These are phyloP conservation scores for Fusarium cyanostomum DNA, from an alignment of 2,329 filamentous ascomycete genomes.

Conservation along the genomic window DNA sequence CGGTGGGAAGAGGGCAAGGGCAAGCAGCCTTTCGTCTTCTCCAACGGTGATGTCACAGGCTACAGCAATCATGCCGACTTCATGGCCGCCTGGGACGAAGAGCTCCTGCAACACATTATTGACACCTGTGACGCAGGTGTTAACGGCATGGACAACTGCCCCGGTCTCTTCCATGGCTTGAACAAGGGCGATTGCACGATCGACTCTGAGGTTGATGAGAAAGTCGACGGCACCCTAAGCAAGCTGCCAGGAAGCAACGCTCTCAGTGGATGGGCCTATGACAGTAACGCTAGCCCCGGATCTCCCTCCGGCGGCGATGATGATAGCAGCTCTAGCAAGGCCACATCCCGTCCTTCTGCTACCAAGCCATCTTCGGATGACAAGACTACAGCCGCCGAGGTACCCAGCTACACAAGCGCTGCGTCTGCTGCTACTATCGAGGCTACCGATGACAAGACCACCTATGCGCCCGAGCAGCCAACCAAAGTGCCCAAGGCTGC, in stretches of 20 bases:
- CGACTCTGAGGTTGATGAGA: conserved; percentile 56
- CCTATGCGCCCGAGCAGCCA: conserved; percentile 2
- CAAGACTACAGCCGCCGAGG: conserved; percentile 18
- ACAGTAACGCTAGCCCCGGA: conserved; percentile 38
- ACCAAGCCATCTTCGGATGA: conserved; percentile 18
- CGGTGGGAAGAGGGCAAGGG: conserved; percentile 65
- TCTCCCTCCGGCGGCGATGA: conserved; percentile 16
- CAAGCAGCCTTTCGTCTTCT: conserved; percentile 71
- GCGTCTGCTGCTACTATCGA: conserved; percentile 6
- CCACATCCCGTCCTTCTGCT: conserved; percentile 14
- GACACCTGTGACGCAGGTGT: conserved; percentile 71
- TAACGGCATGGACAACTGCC: conserved; percentile 70
- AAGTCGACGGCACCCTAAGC: conserved; percentile 54
- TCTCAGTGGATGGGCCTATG: conserved; percentile 61
- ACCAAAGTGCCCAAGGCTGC: conserved; percentile 10
- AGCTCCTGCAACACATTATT: conserved; percentile 72
- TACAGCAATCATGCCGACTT: conserved; percentile 79
- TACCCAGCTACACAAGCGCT: conserved; percentile 20
- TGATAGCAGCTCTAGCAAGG: conserved; percentile 14
- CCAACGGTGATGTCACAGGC: conserved; percentile 75
- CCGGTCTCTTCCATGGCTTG: conserved; percentile 62
- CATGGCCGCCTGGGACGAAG: conserved; percentile 75
- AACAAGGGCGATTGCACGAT: conserved; percentile 64
- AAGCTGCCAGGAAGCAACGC: conserved; percentile 66
- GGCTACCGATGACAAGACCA: conserved; percentile 9